Percentiles rank a stretch among this genome's conserved stretches.
These are phyloP conservation scores for Apium graveolens DNA, from an alignment of 129 eudicot genomes.

Conservation along the genomic window DNA sequence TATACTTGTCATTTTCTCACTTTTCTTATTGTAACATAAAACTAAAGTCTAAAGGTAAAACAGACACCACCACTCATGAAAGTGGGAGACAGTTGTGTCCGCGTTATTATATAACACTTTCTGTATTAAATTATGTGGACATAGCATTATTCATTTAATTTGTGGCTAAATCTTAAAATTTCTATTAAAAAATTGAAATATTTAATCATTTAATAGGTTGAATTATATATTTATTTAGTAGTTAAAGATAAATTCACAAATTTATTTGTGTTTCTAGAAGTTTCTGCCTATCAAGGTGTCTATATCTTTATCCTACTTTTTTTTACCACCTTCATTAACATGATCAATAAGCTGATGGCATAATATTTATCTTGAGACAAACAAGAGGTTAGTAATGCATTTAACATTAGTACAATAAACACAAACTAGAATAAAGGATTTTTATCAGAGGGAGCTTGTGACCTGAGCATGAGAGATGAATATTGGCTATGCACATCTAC, in stretches of 20 bases:
- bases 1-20: too few relatives aligned
- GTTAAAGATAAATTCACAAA: neutral
- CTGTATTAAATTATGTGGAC: too few relatives aligned
- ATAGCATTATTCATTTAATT: too few relatives aligned
- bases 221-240: neutral
- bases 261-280: neutral
- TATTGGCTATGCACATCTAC: neutral
- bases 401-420: neutral
- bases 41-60: too few relatives aligned
- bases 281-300: neutral
- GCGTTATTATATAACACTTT: too few relatives aligned
- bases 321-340: neutral
- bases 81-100: too few relatives aligned
- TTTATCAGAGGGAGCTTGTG: neutral
- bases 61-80: too few relatives aligned
- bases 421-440: neutral
- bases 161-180: neutral
- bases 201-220: neutral
- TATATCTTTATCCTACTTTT: neutral
- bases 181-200: neutral
- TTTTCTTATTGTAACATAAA: too few relatives aligned
- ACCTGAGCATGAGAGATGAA: slow-evolving; percentile 1
- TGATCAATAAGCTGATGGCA: neutral
- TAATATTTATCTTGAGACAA: neutral
- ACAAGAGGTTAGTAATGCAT: neutral